Evolutionary conservation across 331 rosid genomes (phyloP).

Genomic region (Saraca asoca): DNA sequence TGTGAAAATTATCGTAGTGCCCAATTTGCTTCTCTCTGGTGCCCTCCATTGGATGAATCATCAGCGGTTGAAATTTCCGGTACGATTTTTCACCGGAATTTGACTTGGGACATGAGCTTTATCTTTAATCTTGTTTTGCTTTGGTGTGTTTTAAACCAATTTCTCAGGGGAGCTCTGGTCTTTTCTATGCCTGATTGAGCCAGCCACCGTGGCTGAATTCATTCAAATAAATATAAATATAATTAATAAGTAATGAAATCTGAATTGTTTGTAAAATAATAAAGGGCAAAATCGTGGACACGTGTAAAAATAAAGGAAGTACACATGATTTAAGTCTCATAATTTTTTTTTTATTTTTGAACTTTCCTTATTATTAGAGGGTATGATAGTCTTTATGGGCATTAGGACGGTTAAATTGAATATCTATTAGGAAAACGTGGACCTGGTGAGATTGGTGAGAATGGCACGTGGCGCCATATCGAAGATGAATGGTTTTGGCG

Average conservation of each 20-base stretch:
- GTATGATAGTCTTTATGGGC: no score
- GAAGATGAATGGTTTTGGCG: slow-evolving; percentile 14
- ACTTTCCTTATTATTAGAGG: no score
- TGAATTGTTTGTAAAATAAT: not conserved
- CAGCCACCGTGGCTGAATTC: not conserved
- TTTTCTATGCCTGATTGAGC: no score
- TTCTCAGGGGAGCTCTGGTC: no score
- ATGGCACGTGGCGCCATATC: slow-evolving; percentile 33
- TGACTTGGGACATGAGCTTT: not conserved
- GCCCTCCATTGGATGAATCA: slow-evolving; percentile 12
- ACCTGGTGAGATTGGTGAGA: not conserved
- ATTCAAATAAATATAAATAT: no score
- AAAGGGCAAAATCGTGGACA: slow-evolving; percentile 12
- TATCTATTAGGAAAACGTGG: slow-evolving; percentile 33
- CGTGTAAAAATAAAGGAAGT: no score
- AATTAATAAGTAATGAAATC: not conserved
- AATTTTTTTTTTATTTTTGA: no score
- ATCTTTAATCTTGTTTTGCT: not conserved
- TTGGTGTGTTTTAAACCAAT: no score
- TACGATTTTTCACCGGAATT: not conserved
- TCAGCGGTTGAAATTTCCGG: no score
- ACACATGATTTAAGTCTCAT: no score
- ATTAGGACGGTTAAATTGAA: not conserved
- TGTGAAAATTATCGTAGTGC: not conserved
- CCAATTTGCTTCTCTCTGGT: slow-evolving; percentile 24